These are phyloP conservation scores for Globisporangium canariense DNA, from an alignment of 352 stramenopile genomes.

Conservation along the genomic window DNA sequence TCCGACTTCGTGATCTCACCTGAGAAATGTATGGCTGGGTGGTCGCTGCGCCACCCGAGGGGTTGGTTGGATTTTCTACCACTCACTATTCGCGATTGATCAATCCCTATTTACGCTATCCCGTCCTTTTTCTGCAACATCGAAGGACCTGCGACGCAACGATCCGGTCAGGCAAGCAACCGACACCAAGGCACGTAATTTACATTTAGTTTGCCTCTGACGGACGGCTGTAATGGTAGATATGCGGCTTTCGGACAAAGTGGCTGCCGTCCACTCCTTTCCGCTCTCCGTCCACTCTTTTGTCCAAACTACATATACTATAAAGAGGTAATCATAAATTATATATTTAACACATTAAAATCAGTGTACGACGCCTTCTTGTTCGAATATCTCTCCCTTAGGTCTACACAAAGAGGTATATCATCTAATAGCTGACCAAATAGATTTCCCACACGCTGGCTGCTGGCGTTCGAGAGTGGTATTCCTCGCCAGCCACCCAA, in stretches of 20 bases:
- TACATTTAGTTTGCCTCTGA: not conserved
- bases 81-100: not conserved
- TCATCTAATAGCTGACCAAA: not conserved
- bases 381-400: not conserved
- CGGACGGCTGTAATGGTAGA: not conserved
- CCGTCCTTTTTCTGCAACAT: slow-evolving; percentile 1
- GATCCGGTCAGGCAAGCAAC: not conserved
- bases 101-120: not conserved
- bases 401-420: not conserved
- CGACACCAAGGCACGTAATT: not conserved
- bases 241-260: not conserved
- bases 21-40: not conserved
- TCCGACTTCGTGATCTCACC: slow-evolving; percentile 1
- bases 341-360: no score
- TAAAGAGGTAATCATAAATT: no score
- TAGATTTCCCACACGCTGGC: not conserved
- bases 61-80: not conserved
- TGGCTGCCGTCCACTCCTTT: no score
- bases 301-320: no score
- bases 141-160: not conserved
- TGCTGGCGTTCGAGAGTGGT: not conserved
- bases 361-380: not conserved
- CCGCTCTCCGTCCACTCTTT: no score
- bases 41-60: not conserved
- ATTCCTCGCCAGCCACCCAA: slow-evolving; percentile 5